Conservation (phyloP, 2,329 filamentous ascomycete genomes). For the Aspergillus sp. region DNA sequence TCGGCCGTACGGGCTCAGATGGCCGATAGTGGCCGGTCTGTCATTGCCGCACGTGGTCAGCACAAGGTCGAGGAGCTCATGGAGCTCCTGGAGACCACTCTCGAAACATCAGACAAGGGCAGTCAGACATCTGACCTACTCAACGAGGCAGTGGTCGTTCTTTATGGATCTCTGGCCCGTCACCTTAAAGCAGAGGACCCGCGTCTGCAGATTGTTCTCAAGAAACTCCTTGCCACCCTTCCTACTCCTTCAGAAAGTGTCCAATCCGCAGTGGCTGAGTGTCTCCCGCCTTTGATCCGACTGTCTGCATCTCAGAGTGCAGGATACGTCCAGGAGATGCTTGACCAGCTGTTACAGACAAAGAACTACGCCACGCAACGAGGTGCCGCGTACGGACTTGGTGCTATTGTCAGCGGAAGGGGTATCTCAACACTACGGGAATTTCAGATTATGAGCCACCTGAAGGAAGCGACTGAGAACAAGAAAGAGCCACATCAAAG, state of each 20-base stretch:
- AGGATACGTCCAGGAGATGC: constrained; percentile 70
- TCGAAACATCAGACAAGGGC: constrained; percentile 77
- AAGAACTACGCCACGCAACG: constrained; percentile 90
- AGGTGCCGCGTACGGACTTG: constrained; percentile 89
- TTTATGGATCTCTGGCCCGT: constrained; percentile 87
- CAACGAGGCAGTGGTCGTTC: constrained; percentile 94
- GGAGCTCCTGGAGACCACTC: constrained; percentile 77
- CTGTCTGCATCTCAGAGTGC: constrained; percentile 69
- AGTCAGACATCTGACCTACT: constrained; percentile 78
- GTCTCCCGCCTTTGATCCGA: constrained; percentile 80
- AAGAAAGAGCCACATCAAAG: constrained; percentile 87
- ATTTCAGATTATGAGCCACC: constrained; percentile 72
- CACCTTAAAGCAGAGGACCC: constrained; percentile 79
- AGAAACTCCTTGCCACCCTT: constrained; percentile 74
- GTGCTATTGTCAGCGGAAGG: constrained; percentile 79
- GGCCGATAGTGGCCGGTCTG: constrained; percentile 76
- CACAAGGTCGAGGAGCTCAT: constrained; percentile 80
- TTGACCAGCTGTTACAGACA: constrained; percentile 72
- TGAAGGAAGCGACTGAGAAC: constrained; percentile 80
- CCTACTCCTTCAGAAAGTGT: constrained; percentile 94
- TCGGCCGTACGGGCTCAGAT: constrained; percentile 73
- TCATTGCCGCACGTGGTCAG: constrained; percentile 75
- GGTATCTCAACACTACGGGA: constrained; percentile 76
- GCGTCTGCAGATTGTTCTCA: constrained; percentile 80
- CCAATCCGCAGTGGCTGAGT: constrained; percentile 92